Evolutionary conservation across 2,329 filamentous ascomycete species (phyloP).

Genomic region (Pseudocercospora eumusae): DNA sequence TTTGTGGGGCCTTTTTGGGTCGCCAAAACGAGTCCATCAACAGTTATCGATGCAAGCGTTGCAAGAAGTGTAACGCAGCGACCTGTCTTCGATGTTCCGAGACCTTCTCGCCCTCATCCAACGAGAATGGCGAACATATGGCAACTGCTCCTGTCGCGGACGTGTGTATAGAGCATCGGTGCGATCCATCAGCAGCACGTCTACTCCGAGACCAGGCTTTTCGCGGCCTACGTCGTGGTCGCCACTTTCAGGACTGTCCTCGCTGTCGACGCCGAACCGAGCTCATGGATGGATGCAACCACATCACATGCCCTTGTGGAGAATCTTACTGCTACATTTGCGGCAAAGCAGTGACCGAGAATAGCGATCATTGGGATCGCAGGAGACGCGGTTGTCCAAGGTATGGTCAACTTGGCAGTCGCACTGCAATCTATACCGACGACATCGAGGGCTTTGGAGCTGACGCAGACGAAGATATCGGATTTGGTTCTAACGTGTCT

Average conservation of each 20-base stretch:
- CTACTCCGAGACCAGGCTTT: slow-evolving; percentile 19
- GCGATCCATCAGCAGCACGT: slow-evolving; percentile 12
- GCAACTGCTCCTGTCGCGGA: neutral
- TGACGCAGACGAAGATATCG: slow-evolving; percentile 9
- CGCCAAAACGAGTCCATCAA: neutral
- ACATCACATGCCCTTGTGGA: slow-evolving; percentile 26
- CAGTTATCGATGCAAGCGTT: slow-evolving; percentile 3
- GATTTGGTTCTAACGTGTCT: neutral
- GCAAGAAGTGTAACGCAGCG: slow-evolving; percentile 2
- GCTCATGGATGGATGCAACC: slow-evolving; percentile 25
- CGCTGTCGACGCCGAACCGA: slow-evolving; percentile 17
- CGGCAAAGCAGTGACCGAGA: slow-evolving; percentile 11
- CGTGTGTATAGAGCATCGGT: slow-evolving; percentile 14
- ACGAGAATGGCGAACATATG: neutral
- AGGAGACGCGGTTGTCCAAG: slow-evolving; percentile 16
- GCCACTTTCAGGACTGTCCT: slow-evolving; percentile 28
- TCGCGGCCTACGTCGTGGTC: slow-evolving; percentile 20
- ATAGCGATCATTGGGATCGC: slow-evolving; percentile 19
- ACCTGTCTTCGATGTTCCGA: slow-evolving; percentile 14
- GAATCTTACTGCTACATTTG: slow-evolving; percentile 25
- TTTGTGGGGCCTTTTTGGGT: slow-evolving; percentile 15
- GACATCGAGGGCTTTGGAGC: slow-evolving; percentile 13
- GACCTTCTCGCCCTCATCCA: neutral
- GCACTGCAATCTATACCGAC: slow-evolving; percentile 15
- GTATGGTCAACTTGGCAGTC: slow-evolving; percentile 19